Evolutionary conservation across 192 early-diverging fungal genomes (phyloP), one percentile per base, ranked within the genome.

Genomic region (Umbelopsis ramanniana): DNA sequence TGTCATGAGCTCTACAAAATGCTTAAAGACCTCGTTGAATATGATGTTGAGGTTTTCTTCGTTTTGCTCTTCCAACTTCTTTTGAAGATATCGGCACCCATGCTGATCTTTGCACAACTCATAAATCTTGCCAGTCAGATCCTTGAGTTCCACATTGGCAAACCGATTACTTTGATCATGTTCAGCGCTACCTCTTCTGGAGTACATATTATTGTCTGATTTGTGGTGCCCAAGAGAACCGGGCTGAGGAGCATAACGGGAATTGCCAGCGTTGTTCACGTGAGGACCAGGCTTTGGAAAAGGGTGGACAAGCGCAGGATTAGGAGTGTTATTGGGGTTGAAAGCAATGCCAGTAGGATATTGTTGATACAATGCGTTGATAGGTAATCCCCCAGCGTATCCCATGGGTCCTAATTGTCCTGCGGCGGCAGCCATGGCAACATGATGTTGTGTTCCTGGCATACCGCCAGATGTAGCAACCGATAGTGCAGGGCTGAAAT

Each of bases 1-100:
- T 26, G 91, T 94, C 91, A 95, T 95, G 33, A 96, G 82, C 70
- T 89, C 91, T 29, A 88, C 85, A 79, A 94, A 91, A 71, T 92
- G 88, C 35, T 81, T 82, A 70, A 87, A 87, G 3, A 92, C 89
- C 72, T 96, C 93, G 19, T 85, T 76, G 78, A 94, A 94, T 52
- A 96, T 94, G 26, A 89, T 76, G n/a, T 83, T 70, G 4, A 91
- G 72, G 46, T 91, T 84, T 70, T 83, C 73, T 48, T 87, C 85
- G 53, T 87, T 86, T 8, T 89, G 82, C 38, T 94, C 93, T 67
- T 96, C 95, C 11, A 96, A 78, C 77, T 92, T 90, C 83, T 92
- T 92, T 76, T 96, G 95, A 37, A 96, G 76, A 72, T 89, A 96
- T 33, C 95, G 84, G 76, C 95, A 96, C 6, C 95, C 95, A 69